Conservation (phyloP, 148 eudicot genomes). For the Cornus controversa region DNA sequence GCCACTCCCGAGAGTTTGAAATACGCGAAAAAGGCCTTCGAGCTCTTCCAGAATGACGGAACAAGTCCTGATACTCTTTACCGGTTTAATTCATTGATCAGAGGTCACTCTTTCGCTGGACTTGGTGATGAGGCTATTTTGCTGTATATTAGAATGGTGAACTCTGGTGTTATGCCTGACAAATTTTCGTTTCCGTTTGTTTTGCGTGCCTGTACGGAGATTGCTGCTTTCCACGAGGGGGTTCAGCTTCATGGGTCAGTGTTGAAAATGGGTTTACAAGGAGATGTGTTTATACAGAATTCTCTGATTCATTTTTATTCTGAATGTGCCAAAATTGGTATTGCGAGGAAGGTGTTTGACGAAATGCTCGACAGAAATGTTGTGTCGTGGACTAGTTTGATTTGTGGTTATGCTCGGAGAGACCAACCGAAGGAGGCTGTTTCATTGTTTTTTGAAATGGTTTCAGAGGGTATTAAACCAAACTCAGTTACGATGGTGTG, state of each 20-base stretch:
- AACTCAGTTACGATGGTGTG: slow-evolving; percentile 33
- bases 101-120: slow-evolving; percentile 28
- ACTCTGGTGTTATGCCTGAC: slow-evolving; percentile 26
- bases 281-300: slow-evolving; percentile 33
- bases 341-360: slow-evolving; percentile 31
- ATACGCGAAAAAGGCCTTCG: slow-evolving; percentile 30
- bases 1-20: slow-evolving; percentile 32
- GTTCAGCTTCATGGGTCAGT: slow-evolving; percentile 31
- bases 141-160: slow-evolving; percentile 20
- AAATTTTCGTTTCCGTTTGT: slow-evolving; percentile 30
- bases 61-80: not conserved
- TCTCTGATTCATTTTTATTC: slow-evolving; percentile 33
- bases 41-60: slow-evolving; percentile 11
- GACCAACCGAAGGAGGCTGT: slow-evolving; percentile 25
- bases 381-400: slow-evolving; percentile 41
- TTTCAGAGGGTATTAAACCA: slow-evolving; percentile 25
- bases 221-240: slow-evolving; percentile 21
- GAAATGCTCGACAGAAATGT: slow-evolving; percentile 37
- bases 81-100: slow-evolving; percentile 37
- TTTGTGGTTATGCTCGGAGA: slow-evolving; percentile 33
- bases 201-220: slow-evolving; percentile 32
- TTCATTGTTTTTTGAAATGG: slow-evolving; percentile 35
- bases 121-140: slow-evolving; percentile 20
- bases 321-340: slow-evolving; percentile 29
- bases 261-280: slow-evolving; percentile 29